Percentiles rank a stretch among this genome's conserved stretches.
phyloP scores from a whole-genome alignment of 208 protist genomes.

The Herpetomonas samuelpessoai region DNA sequence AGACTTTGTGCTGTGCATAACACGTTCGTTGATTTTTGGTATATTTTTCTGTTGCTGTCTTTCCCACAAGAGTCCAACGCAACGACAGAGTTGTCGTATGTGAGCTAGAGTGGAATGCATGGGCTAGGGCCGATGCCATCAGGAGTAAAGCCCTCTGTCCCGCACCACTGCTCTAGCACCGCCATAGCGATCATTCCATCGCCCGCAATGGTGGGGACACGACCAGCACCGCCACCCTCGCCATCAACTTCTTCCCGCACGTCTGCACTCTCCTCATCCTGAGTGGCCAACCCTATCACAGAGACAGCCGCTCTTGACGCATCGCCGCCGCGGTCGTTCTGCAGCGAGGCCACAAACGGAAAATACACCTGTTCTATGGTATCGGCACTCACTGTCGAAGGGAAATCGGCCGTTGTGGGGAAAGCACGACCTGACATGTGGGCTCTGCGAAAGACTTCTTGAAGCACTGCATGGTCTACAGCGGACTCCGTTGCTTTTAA shows the following conservation, averaged over 20 bases:
- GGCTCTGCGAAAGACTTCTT: constrained; percentile 74
- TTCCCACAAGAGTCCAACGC: no score
- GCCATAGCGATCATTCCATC: not conserved
- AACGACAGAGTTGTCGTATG: no score
- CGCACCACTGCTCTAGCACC: not conserved
- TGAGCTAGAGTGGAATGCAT: no score
- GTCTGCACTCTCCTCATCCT: not conserved
- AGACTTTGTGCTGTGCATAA: no score
- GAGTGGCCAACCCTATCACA: not conserved
- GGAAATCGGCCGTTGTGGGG: constrained; percentile 55
- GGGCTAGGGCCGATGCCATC: no score
- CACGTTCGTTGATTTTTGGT: no score
- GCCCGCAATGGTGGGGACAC: not conserved
- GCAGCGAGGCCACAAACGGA: constrained; percentile 21
- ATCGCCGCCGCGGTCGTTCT: not conserved
- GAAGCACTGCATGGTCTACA: no score
- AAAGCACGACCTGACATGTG: constrained; percentile 54
- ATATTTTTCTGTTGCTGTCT: no score
- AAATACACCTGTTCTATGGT: constrained; percentile 45
- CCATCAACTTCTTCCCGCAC: no score
- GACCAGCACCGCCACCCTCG: no score
- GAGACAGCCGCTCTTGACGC: not conserved
- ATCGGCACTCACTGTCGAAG: constrained; percentile 29
- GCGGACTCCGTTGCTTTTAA: no score
- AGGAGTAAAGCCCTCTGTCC: no score